Conservation (phyloP, 140 eudicot genomes). For the Ambrosia hybrid region DNA sequence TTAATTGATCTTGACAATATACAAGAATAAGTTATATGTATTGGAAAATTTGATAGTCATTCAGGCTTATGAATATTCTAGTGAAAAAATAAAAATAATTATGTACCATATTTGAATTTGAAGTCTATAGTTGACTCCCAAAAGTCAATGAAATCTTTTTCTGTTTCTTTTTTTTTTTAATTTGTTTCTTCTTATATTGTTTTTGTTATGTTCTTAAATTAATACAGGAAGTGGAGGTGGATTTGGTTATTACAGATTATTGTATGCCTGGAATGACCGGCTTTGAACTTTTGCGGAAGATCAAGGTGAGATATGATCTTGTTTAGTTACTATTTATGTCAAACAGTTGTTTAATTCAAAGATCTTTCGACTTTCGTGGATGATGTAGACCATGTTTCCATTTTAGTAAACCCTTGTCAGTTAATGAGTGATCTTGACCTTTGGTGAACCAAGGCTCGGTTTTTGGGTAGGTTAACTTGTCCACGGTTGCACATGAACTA, state of each 20-base stretch:
- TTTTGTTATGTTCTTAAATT: slow-evolving; percentile 18
- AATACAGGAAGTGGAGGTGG: slow-evolving; percentile 36
- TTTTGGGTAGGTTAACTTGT: no score
- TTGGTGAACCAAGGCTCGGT: no score
- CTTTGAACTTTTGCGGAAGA: slow-evolving; percentile 59
- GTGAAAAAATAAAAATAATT: not conserved
- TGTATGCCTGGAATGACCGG: slow-evolving; percentile 68
- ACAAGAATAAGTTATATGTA: slow-evolving; percentile 6
- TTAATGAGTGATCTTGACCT: no score
- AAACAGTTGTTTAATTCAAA: not conserved
- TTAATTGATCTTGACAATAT: not conserved
- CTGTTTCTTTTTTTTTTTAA: not conserved
- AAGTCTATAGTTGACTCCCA: slow-evolving; percentile 12
- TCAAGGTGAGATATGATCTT: slow-evolving; percentile 45
- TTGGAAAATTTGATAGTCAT: not conserved
- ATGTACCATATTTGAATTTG: not conserved
- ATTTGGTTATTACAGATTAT: slow-evolving; percentile 59
- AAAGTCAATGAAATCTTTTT: slow-evolving; percentile 21
- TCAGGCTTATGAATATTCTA: not conserved
- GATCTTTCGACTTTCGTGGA: not conserved
- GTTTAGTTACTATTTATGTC: not conserved
- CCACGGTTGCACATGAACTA: slow-evolving; percentile 2
- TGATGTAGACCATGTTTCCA: slow-evolving; percentile 12
- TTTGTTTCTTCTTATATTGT: slow-evolving; percentile 4
- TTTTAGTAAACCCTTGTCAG: slow-evolving; percentile 1